Base-by-base conservation (phyloP, 1,284 basidiomycete species). In the Apiotrichum sp. region DNA sequence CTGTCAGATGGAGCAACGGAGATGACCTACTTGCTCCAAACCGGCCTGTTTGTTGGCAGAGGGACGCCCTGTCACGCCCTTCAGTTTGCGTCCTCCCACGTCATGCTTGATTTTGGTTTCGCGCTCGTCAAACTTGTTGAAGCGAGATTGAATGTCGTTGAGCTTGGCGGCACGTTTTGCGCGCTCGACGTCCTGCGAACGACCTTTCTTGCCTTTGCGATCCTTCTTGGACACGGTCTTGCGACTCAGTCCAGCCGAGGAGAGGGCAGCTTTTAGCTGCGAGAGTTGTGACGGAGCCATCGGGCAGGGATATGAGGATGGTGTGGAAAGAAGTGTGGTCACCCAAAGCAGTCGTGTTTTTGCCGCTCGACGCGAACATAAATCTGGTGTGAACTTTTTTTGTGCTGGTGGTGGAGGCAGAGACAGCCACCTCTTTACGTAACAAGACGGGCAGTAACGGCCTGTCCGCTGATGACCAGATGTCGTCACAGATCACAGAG, bases 41-140 rank as follows among this genome's bases (percentile, higher is more conserved):
- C 92, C 93, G 42, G 86, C 87, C 68, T 91, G 88, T 69, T 90
- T 91, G 71, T 88, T 89, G 63, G 85, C 83, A 7, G 89, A 88
- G 16, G 95, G 95, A 58, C 83, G 82, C 4, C 93, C 95, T 3
- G 78, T 80, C 0, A 86, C 82, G 45, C 93, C 95, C 71, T 90
- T 92, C 44, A 93, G 78, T 71, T 86, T 90, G 48, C 88, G 79
- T 14, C 90, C 93, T 6, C 87, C 89, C 9, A 93, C 90, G 75
- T 93, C 88, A 72, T 95, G 89, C 77, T 98, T 98, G 48, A 73
- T 69, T 73, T 87, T 89, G 6, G 88, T 93, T 68, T 92, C 87
- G 65, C 90, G 88, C 65, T 86, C 82, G 72, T 98, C 95, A 76
- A 98, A 98, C 33, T 89, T 89, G 78, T 98, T 98, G 66, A 98